Evolutionary conservation across 2,329 filamentous ascomycete species (phyloP), one percentile per base, ranked within the genome.

Genomic region (Xylariomycetidae sp.): DNA sequence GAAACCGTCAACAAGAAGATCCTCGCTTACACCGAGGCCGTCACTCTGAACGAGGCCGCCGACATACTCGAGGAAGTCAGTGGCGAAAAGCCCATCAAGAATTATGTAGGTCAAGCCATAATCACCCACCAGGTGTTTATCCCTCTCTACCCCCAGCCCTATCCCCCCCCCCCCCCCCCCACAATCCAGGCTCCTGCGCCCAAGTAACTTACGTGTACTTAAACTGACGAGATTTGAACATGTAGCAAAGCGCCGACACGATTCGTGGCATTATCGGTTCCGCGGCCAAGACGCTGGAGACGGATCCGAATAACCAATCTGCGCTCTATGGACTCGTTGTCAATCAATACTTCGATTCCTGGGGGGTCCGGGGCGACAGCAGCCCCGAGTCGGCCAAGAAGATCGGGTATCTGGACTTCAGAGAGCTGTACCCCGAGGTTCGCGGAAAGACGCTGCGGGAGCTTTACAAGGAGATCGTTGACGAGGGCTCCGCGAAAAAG

Each of bases 301-400:
- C 33, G 12, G 19, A 43, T 14, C 41, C 42, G 6, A 16, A 18
- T 7, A 31, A 46, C 7, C 2, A 16, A 3, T 13, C 17, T 7
- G 28, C 37, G 2, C 36, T 5, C 8, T 20, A 39, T 3, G 16
- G 3, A 11, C 14, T 42, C 7, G 15, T 25, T 2, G 3, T 41
- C 10, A 20, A 42, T 23, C 58, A 74, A 44, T 75, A 74, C 44
- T 46, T 54, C 30, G 47, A 66, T 22, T 68, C 63, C 0, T 68
- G 60, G 60, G 64, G 60, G 12, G 46, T 76, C 15, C 60, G 72
- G 2, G 68, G 64, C 2, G 74, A 80, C 41, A 76, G 76, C 49
- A 67, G 58, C 8, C 69, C 66, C 0, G 66, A 72, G 34, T 61
- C 66, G 40, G 74, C 74, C 9, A 57, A 62, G 31, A 77, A 76